Evolutionary conservation across 305 asterid genomes (phyloP).

Genomic region (Withania somnifera): DNA sequence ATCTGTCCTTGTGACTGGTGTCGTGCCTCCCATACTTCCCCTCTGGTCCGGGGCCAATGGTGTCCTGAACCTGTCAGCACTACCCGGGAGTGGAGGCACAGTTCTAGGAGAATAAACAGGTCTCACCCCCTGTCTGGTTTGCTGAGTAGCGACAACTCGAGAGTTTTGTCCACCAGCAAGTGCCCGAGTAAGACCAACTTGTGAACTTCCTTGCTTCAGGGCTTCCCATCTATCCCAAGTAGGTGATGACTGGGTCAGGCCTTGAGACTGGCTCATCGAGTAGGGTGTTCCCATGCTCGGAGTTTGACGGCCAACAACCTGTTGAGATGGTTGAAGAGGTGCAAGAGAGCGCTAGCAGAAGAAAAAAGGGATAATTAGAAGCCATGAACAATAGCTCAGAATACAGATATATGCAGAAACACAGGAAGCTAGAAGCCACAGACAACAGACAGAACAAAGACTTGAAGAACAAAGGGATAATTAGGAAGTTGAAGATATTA

Average conservation of each 20-base stretch:
- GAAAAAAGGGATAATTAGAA: background rate
- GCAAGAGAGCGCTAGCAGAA: conserved; percentile 5
- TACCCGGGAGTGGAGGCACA: conserved; percentile 13
- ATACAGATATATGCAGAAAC: background rate
- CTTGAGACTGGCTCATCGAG: conserved; percentile 20
- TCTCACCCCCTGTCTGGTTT: conserved; percentile 3
- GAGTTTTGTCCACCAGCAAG: conserved; percentile 20
- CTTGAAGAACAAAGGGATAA: too few relatives aligned
- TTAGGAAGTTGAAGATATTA: background rate
- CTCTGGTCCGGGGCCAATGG: conserved; percentile 23
- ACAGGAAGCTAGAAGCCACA: background rate
- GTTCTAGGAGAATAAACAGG: conserved; percentile 7
- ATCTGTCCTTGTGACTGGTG: conserved; percentile 20
- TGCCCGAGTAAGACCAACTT: conserved; percentile 13
- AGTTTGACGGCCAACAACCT: conserved; percentile 1
- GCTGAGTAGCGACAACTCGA: conserved; percentile 10
- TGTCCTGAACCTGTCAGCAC: conserved; percentile 12
- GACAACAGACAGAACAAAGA: background rate
- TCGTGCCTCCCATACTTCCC: conserved; percentile 6
- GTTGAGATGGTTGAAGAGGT: background rate
- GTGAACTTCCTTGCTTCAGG: conserved; percentile 14
- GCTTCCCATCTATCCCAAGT: conserved; percentile 9
- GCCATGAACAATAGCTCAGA: background rate
- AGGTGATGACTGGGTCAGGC: conserved; percentile 17
- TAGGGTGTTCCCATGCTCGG: conserved; percentile 5